Evolutionary conservation across 2,329 filamentous ascomycete species (phyloP), one percentile per base, ranked within the genome.

Genomic region (Colletotrichum sp.): DNA sequence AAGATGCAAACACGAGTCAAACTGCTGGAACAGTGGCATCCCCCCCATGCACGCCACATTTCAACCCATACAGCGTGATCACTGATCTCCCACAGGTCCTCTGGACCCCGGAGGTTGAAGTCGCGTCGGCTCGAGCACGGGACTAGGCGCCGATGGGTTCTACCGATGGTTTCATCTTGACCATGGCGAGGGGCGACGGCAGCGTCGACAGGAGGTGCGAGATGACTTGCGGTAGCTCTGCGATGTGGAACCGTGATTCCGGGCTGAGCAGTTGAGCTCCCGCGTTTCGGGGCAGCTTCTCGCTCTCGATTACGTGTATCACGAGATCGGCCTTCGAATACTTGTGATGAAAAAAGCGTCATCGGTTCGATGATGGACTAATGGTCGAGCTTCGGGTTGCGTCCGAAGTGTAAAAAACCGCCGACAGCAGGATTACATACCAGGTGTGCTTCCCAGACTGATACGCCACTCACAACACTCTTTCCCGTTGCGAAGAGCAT

Each of bases 21-120:
- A 6, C 0, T 44, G 19, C 19, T 4, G 5, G 39, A 44, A 0
- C 8, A 44, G 0, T n/a, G 39, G 19, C 1, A n/a, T 1, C 9
- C 9, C 39, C n/a, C 3, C 39, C 39, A 44, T n/a, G n/a, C 5
- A 6, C 39, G 0, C 39, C 39, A 44, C 1, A n/a, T 11, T 44
- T 11, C 5, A 0, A 6, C 19, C 19, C 9, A 44, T 1, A 44
- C 39, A 44, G 39, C 39, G 19, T 44, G 39, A 1, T 44, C 19
- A n/a, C 39, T 44, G 39, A 1, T 44, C 19, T 44, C 39, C 2
- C 39, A 0, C 19, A n/a, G 19, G 19, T 44, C 39, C 39, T 1
- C 39, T n/a, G 19, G 39, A 44, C 9, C n/a, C 9, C 8, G 1
- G 39, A 16, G 34, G 15, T 16, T 15, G 6, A 16, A 16, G 1